These are phyloP conservation scores for Styphnolobium japonicum DNA, from an alignment of 306 rosid species.

Conservation along the genomic window DNA sequence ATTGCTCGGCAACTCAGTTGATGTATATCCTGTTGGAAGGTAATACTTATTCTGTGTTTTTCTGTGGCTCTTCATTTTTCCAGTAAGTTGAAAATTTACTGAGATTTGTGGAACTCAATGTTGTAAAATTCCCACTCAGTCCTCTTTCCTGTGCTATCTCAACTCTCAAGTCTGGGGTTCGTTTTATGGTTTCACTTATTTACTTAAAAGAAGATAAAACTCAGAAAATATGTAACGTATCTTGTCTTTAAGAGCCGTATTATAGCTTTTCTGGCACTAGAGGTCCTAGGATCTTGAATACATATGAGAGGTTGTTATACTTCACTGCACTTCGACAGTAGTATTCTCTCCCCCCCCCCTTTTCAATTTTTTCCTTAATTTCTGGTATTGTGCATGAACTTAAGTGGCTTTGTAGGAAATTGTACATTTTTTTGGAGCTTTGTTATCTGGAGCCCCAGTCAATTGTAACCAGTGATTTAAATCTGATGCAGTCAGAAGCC, in stretches of 20 bases:
- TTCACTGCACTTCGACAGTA: no score
- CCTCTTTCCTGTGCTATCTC: not conserved
- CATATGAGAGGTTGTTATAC: no score
- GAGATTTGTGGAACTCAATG: slow-evolving; percentile 2
- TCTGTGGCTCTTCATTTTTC: not conserved
- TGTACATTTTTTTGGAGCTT: no score
- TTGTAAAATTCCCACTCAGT: not conserved
- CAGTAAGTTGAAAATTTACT: not conserved
- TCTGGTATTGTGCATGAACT: no score
- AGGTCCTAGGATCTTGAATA: not conserved
- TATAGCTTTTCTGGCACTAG: not conserved
- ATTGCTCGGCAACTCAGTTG: slow-evolving; percentile 80
- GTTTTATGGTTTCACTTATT: not conserved
- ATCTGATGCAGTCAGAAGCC: no score
- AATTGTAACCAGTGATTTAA: no score
- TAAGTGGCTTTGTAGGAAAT: no score
- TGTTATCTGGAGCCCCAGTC: no score
- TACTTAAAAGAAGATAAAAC: not conserved
- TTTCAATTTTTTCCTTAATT: no score
- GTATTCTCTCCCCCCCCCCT: no score
- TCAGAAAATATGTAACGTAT: not conserved
- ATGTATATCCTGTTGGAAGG: slow-evolving; percentile 95
- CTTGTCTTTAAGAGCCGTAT: not conserved
- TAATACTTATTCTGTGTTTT: slow-evolving; percentile 27
- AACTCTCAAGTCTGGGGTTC: not conserved